A percentile compares a stretch with the other conserved stretches of the same genome.
These are phyloP conservation scores for Quercus tomentella DNA, from an alignment of 331 rosid species.

Conservation along the genomic window DNA sequence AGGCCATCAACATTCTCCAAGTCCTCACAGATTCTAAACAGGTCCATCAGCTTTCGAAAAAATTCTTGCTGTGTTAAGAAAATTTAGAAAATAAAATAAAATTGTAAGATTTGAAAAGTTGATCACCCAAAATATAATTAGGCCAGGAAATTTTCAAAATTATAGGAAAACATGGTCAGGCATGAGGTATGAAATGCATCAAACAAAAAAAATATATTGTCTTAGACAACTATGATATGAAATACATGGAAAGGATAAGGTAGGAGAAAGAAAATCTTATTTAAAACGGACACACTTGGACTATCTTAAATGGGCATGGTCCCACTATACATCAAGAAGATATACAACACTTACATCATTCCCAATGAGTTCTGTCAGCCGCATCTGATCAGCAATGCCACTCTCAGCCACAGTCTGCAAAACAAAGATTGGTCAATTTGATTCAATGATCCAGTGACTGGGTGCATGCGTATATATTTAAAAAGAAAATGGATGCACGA, in stretches of 20 bases:
- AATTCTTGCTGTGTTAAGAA: slow-evolving; percentile 66
- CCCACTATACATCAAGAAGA: slow-evolving; percentile 14
- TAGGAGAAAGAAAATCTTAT: background rate
- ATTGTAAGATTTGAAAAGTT: background rate
- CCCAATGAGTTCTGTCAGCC: slow-evolving; percentile 70
- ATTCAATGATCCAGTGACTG: background rate
- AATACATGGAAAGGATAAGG: background rate
- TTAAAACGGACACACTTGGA: background rate
- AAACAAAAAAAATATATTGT: background rate
- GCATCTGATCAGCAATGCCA: slow-evolving; percentile 87
- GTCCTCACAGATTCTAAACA: slow-evolving; percentile 77
- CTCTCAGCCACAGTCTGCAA: slow-evolving; percentile 81
- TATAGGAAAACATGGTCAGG: background rate
- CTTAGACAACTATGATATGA: background rate
- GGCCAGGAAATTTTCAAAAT: background rate
- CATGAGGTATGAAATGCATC: background rate
- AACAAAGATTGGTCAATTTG: slow-evolving; percentile 4
- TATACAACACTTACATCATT: slow-evolving; percentile 66
- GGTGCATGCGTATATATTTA: background rate
- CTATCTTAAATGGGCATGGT: background rate
- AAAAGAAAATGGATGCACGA: background rate
- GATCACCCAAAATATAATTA: background rate
- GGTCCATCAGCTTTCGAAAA: slow-evolving; percentile 71
- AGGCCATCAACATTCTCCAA: slow-evolving; percentile 77
- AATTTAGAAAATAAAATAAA: background rate